phyloP scores from a whole-genome alignment of 73 alveolate genomes.

The Symbiodinium pilosum region DNA sequence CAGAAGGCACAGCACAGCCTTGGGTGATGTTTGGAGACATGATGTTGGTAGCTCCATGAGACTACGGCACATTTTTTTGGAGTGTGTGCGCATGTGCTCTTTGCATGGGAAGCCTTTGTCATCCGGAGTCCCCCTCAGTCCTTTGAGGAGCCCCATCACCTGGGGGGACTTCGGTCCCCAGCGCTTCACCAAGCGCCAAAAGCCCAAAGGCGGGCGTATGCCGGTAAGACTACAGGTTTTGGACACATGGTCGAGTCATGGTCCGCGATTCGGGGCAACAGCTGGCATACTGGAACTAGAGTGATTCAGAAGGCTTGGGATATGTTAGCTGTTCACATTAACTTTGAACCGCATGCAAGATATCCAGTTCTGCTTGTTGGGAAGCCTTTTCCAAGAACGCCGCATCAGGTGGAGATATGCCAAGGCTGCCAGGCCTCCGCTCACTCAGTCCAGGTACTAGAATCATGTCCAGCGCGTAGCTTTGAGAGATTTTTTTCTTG shows the following conservation, averaged over 20 bases:
- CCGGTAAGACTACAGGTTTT: no score
- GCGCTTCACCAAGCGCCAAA: not conserved
- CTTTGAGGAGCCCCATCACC: not conserved
- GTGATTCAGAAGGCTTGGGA: not conserved
- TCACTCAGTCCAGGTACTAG: not conserved
- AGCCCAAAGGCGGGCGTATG: not conserved
- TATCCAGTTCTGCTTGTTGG: no score
- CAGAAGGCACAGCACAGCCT: not conserved
- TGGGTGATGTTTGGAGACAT: not conserved
- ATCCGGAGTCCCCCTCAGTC: not conserved
- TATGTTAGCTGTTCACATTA: not conserved
- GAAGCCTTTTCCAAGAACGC: no score
- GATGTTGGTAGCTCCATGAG: not conserved
- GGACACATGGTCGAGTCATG: no score
- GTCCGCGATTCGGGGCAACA: not conserved
- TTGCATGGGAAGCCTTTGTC: not conserved
- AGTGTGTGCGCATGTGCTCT: not conserved
- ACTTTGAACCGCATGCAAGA: not conserved
- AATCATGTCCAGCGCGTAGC: not conserved
- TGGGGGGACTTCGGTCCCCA: not conserved
- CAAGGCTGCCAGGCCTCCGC: constrained; percentile 13
- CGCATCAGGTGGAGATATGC: not conserved
- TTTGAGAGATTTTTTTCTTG: not conserved
- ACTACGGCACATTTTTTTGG: not conserved
- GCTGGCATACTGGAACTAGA: not conserved